Evolutionary conservation across 768 basidiomycete species (phyloP).

Genomic region (Trametes cinnabarina): DNA sequence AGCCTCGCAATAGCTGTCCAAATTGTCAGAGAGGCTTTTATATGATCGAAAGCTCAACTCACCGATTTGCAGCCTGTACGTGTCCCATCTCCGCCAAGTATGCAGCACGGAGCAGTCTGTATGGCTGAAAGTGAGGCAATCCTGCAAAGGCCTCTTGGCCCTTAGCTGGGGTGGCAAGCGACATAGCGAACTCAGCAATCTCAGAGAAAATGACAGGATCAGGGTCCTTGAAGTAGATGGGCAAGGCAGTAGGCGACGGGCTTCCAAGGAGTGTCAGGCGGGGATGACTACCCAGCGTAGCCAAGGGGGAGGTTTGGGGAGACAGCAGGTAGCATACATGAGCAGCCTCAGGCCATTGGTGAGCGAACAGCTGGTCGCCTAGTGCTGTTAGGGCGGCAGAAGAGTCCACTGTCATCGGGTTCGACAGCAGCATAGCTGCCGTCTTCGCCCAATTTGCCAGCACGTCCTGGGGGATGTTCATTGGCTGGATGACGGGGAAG

Average conservation of each 20-base stretch:
- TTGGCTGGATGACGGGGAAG: slow-evolving; percentile 44
- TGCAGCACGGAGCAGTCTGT: slow-evolving; percentile 76
- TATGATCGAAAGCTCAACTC: no score
- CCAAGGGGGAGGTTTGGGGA: slow-evolving; percentile 72
- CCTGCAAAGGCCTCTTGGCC: slow-evolving; percentile 86
- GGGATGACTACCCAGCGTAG: slow-evolving; percentile 64
- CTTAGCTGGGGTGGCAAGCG: slow-evolving; percentile 67
- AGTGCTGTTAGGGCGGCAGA: slow-evolving; percentile 77
- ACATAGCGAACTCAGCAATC: slow-evolving; percentile 87
- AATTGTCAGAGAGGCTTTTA: no score
- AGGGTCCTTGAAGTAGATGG: slow-evolving; percentile 57
- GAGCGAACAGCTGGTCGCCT: slow-evolving; percentile 74
- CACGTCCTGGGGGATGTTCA: slow-evolving; percentile 57
- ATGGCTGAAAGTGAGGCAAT: slow-evolving; percentile 83
- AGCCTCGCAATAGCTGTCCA: slow-evolving; percentile 95
- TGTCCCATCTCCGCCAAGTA: slow-evolving; percentile 82
- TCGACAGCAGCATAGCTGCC: slow-evolving; percentile 77
- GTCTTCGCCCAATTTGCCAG: slow-evolving; percentile 84
- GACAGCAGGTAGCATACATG: slow-evolving; percentile 92
- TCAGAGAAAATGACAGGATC: slow-evolving; percentile 87
- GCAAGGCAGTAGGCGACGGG: slow-evolving; percentile 41
- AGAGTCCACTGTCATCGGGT: slow-evolving; percentile 62
- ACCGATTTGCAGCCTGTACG: slow-evolving; percentile 74
- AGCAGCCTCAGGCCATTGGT: slow-evolving; percentile 79
- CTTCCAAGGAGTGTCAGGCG: slow-evolving; percentile 76